Evolutionary conservation across 441 rosid genomes (phyloP), one percentile per base, ranked within the genome.

Genomic region (Adansonia rubrostipa): DNA sequence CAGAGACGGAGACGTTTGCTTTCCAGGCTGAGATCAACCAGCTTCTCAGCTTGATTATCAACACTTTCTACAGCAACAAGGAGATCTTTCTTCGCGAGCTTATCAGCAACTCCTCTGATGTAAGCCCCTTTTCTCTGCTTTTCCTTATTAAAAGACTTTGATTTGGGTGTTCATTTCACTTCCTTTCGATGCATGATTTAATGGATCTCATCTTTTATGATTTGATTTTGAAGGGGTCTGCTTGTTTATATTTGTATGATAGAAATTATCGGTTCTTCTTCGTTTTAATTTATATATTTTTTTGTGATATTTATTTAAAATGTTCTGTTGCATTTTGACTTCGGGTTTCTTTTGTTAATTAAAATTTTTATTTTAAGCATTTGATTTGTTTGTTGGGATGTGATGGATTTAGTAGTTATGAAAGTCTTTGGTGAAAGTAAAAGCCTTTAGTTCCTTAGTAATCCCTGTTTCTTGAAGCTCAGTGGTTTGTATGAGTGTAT

Each of bases 21-120:
- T 69, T 69, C 17, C 73, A 69, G 40, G 73, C 73, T 69, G 73
- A 69, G 42, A 68, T 68, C 9, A 68, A 68, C n/a, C 72, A 68
- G 72, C 56, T 68, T 45, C 72, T 68, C 40, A 68, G 72, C 4
- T 47, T 68, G 72, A 68, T 68, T 45, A 68, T 68, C 40, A 68
- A 68, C 40, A 47, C 28, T 24, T 24, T 24, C 28, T 24, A 24
- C 28, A 24, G 28, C 28, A 24, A 24, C 28, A 24, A 58, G 63
- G 94, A 90, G 92, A 90, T 90, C 84, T 90, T 90, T 77, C 94
- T 90, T 28, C 92, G 94, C 63, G 94, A 90, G 40, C 73, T 90
- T 82, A 79, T 90, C 83, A 90, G 92, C 71, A 90, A 90, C 79
- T 72, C 87, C 3, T 90, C 94, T 44, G 94, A 90, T 79, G 94